Percentiles rank a stretch among this genome's conserved stretches.
Evolutionary conservation across 805 yeast genomes (phyloP).

Genomic region (Nakazawaea populi): DNA sequence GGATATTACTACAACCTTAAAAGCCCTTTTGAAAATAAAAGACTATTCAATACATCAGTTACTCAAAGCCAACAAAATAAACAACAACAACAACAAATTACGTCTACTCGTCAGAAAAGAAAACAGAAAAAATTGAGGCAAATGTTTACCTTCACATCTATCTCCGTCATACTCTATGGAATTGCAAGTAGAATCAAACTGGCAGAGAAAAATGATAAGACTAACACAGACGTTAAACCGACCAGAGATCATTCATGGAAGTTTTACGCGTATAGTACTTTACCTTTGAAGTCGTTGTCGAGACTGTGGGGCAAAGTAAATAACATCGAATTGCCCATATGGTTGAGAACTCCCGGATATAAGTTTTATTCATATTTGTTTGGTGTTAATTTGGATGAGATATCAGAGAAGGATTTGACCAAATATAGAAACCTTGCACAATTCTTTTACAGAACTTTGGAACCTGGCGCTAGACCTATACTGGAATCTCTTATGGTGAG

Average conservation of each 20-base stretch:
- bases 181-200: slow-evolving; percentile 40
- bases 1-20: slow-evolving; percentile 39
- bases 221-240: slow-evolving; percentile 40
- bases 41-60: slow-evolving; percentile 18
- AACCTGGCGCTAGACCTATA: slow-evolving; percentile 75
- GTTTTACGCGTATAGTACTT: slow-evolving; percentile 78
- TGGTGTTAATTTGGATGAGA: slow-evolving; percentile 86
- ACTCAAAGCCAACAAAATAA: too few relatives aligned
- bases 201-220: neutral
- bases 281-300: slow-evolving; percentile 87
- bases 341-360: slow-evolving; percentile 83
- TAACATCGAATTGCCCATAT: slow-evolving; percentile 73
- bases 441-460: slow-evolving; percentile 80
- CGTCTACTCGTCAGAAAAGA: slow-evolving; percentile 8
- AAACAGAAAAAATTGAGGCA: slow-evolving; percentile 35
- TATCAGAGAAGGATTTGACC: slow-evolving; percentile 73
- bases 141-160: slow-evolving; percentile 52
- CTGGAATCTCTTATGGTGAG: slow-evolving; percentile 65
- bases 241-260: slow-evolving; percentile 68
- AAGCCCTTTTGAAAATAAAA: slow-evolving; percentile 12
- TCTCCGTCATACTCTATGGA: slow-evolving; percentile 48
- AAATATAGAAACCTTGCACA: slow-evolving; percentile 80
- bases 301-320: slow-evolving; percentile 94
- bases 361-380: slow-evolving; percentile 70
- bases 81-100: slow-evolving; percentile 10